Evolutionary conservation across 768 basidiomycete species (phyloP).

Genomic region (Rubroboletus pulcherrimus): DNA sequence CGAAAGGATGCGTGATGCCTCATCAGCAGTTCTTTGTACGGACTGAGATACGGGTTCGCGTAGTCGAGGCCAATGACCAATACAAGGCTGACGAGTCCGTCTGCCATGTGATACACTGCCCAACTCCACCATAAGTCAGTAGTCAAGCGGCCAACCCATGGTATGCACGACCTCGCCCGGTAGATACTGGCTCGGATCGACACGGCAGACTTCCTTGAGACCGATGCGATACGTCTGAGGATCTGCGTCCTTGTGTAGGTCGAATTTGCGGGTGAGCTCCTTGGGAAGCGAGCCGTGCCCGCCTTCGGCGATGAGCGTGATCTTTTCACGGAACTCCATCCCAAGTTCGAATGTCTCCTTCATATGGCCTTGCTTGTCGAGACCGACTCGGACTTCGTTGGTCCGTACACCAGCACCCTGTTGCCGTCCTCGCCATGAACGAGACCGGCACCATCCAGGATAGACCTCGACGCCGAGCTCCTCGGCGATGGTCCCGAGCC

Average conservation of each 20-base stretch:
- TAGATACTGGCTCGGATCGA: constrained; percentile 57
- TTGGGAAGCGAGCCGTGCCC: constrained; percentile 92
- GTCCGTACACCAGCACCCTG: constrained; percentile 56
- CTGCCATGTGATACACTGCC: too few species aligned
- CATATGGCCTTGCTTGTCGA: too few species aligned
- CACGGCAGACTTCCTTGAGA: constrained; percentile 96
- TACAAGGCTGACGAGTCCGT: constrained; percentile 48
- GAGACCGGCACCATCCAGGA: constrained; percentile 88
- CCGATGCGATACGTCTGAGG: constrained; percentile 97
- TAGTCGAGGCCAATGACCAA: constrained; percentile 94
- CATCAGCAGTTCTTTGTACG: constrained; percentile 91
- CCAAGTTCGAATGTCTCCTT: constrained; percentile 94
- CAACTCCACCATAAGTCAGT: too few species aligned
- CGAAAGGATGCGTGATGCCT: constrained; percentile 17
- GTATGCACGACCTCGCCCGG: constrained; percentile 86
- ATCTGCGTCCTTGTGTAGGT: constrained; percentile 61
- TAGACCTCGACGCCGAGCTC: constrained; percentile 74
- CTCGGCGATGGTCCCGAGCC: constrained; percentile 53
- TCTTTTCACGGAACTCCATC: constrained; percentile 91
- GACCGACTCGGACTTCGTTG: too few species aligned
- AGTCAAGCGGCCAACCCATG: constrained; percentile 81
- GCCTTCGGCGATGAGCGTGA: constrained; percentile 91
- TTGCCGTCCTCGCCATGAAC: constrained; percentile 57
- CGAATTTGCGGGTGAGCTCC: constrained; percentile 67
- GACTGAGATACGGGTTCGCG: constrained; percentile 86